Base-by-base conservation (phyloP, 805 yeast species). In the Yueomyces sp. region DNA sequence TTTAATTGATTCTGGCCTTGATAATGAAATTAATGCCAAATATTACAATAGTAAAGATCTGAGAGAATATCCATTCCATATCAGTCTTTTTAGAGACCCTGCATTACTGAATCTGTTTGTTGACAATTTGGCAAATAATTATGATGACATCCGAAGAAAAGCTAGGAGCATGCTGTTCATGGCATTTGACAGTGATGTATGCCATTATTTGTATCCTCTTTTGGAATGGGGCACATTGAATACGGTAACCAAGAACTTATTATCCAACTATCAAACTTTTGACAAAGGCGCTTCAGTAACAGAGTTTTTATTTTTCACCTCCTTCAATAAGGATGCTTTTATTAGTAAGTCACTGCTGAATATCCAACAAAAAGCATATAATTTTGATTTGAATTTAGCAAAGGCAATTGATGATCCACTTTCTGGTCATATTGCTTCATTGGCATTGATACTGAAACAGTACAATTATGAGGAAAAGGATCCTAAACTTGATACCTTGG, bases 211-310 rank as follows among this genome's bases (percentile, higher is more conserved):
- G 19, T 37, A 38, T 28, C 19, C 36, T 1, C 19, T 32, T 28
- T 39, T 50, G 2, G 47, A 52, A 40, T 39, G 41, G 37, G 42
- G 39, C 34, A 47, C 36, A 46, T 52, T 53, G 8, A 47, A 44
- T 6, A 31, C 34, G 29, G 64, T 50, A 41, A 66, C 62, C 8
- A 60, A 45, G 54, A 65, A 44, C 42, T 65, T 62, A 57, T 64
- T 59, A 77, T 81, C 36, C 3, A 55, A 55, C 34, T 66, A 66
- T 44, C 76, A 87, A 43, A 76, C 70, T 45, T 79, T 84, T 39
- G 96, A 87, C 46, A 80, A 85, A 28, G 95, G 88, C 6, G 87
- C 95, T 0, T 72, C 78, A 37, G 65, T 79, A 12, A 63, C 82
- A 30, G 76, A 74, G 52, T 70, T 78, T 53, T 47, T 80, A 26